Evolutionary conservation across 2,329 filamentous ascomycete genomes (phyloP).

Genomic region (Diaporthe sp.): DNA sequence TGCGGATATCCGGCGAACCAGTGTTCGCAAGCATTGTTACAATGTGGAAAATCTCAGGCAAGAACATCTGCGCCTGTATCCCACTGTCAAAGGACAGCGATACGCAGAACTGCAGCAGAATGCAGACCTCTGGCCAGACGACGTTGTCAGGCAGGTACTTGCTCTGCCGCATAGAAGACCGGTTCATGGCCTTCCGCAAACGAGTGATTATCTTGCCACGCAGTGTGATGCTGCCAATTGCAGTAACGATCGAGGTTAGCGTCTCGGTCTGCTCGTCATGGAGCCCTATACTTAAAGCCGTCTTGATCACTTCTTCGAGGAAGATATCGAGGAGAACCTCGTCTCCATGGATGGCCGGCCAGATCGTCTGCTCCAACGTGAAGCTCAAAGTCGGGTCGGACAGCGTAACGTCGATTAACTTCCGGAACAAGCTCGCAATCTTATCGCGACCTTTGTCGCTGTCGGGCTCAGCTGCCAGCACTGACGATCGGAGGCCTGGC

Average conservation of each 20-base stretch:
- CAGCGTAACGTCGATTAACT: conserved; percentile 75
- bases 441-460: conserved; percentile 77
- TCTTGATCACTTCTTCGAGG: conserved; percentile 75
- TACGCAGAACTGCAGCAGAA: conserved; percentile 75
- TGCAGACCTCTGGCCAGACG: conserved; percentile 78
- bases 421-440: conserved; percentile 73
- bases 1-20: conserved; percentile 68
- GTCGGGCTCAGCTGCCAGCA: conserved; percentile 71
- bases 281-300: conserved; percentile 68
- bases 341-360: conserved; percentile 75
- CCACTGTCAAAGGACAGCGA: conserved; percentile 77
- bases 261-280: conserved; percentile 72
- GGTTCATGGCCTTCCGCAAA: conserved; percentile 75
- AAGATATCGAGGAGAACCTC: conserved; percentile 77
- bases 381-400: conserved; percentile 71
- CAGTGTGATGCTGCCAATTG: conserved; percentile 75
- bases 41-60: conserved; percentile 78
- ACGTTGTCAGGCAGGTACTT: conserved; percentile 75
- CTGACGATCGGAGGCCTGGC: conserved; percentile 69
- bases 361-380: conserved; percentile 74
- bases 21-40: conserved; percentile 80
- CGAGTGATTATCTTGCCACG: conserved; percentile 75
- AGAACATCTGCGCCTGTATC: conserved; percentile 75
- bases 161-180: conserved; percentile 76
- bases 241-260: conserved; percentile 72